A percentile compares a stretch with the other conserved stretches of the same genome.
Evolutionary conservation across 805 yeast genomes (phyloP).

Genomic region (Candida ipomoeae): DNA sequence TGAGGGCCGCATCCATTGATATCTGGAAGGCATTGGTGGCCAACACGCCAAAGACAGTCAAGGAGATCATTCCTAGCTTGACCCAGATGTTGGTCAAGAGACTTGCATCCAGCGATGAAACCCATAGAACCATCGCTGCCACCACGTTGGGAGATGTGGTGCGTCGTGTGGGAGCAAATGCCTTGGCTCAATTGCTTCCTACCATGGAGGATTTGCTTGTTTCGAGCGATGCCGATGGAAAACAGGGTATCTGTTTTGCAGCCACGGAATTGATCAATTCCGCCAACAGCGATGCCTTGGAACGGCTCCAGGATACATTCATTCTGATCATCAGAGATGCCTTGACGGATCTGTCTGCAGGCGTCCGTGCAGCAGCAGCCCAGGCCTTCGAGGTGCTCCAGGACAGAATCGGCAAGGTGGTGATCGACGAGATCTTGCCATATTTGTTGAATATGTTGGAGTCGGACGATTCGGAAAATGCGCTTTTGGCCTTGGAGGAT

Average conservation of each 20-base stretch:
- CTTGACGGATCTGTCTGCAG: constrained; percentile 65
- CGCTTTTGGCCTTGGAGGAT: constrained; percentile 84
- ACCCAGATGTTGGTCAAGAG: constrained; percentile 75
- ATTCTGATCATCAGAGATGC: constrained; percentile 75
- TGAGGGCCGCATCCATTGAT: constrained; percentile 84
- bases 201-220: constrained; percentile 65
- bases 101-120: constrained; percentile 76
- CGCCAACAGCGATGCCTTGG: constrained; percentile 56
- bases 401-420: constrained; percentile 73
- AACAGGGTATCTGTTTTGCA: constrained; percentile 96
- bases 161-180: constrained; percentile 86
- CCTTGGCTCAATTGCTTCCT: constrained; percentile 80
- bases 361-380: constrained; percentile 89
- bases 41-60: constrained; percentile 91
- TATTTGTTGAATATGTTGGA: constrained; percentile 69
- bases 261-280: constrained; percentile 79
- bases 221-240: constrained; percentile 71
- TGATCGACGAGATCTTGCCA: constrained; percentile 87
- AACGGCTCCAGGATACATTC: constrained; percentile 61
- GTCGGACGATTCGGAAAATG: constrained; percentile 57
- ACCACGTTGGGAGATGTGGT: constrained; percentile 92
- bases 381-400: constrained; percentile 85
- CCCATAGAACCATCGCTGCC: constrained; percentile 84
- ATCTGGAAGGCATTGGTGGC: constrained; percentile 97
- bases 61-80: constrained; percentile 83